These are phyloP conservation scores for Penicillium sp. DNA, from an alignment of 2,329 filamentous ascomycete species.

Conservation along the genomic window DNA sequence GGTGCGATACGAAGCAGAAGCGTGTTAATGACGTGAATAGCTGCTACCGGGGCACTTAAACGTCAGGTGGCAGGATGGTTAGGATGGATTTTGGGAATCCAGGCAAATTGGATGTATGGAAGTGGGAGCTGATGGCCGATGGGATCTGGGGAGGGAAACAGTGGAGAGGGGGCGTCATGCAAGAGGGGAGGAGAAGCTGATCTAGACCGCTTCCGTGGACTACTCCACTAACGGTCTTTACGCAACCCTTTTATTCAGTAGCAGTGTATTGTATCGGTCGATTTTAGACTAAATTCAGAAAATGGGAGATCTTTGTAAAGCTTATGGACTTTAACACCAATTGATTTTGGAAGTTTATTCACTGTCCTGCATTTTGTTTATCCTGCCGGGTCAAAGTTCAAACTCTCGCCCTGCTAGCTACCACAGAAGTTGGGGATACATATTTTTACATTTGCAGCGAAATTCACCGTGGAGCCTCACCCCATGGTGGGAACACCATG, in stretches of 20 bases:
- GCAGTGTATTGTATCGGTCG: too few species aligned
- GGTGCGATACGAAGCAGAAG: not conserved
- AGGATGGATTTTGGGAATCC: not conserved
- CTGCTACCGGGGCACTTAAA: not conserved
- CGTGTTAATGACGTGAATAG: not conserved
- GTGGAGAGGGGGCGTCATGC: conserved; percentile 21
- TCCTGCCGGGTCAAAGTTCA: not conserved
- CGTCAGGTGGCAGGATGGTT: not conserved
- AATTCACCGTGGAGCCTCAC: conserved; percentile 43
- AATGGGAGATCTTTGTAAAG: not conserved
- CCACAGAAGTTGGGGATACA: too few species aligned
- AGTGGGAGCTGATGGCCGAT: conserved; percentile 18
- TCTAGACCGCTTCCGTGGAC: conserved; percentile 24
- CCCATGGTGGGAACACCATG: conserved; percentile 59
- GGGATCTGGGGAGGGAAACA: conserved; percentile 5
- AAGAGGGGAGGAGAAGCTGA: conserved; percentile 21
- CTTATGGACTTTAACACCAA: not conserved
- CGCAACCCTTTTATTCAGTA: not conserved
- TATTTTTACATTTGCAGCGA: not conserved
- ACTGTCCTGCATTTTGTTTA: not conserved
- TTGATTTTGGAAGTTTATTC: too few species aligned
- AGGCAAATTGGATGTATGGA: not conserved
- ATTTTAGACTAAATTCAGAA: not conserved
- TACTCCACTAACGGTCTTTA: conserved; percentile 23
- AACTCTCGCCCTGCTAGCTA: too few species aligned